These are phyloP conservation scores for Cyclocybe cylindracea DNA, from an alignment of 768 basidiomycete species.

Conservation along the genomic window DNA sequence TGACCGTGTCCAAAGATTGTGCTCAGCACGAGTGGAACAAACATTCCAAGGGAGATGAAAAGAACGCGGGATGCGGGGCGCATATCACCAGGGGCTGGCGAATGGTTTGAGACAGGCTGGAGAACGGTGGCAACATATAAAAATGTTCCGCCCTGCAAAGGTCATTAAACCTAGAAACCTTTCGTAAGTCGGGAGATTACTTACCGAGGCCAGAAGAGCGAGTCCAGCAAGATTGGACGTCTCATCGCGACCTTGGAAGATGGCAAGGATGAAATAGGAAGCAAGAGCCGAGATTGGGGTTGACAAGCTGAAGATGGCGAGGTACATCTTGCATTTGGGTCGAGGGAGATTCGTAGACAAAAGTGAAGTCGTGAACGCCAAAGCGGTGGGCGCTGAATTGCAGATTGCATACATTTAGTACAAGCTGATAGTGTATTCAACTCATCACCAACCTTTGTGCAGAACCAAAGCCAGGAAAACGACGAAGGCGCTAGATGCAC, in stretches of 20 bases:
- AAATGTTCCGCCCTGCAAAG: conserved; percentile 82
- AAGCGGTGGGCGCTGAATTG: conserved; percentile 78
- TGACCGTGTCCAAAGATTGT: conserved; percentile 65
- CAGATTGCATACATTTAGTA: not conserved
- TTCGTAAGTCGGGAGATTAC: conserved; percentile 21
- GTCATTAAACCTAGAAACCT: not conserved
- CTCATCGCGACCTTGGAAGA: conserved; percentile 45
- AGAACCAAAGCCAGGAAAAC: conserved; percentile 90
- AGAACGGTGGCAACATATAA: conserved; percentile 91
- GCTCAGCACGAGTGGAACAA: conserved; percentile 65
- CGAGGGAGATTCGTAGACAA: conserved; percentile 74
- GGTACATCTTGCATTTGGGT: conserved; percentile 67
- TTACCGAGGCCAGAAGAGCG: conserved; percentile 82
- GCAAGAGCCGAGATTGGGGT: conserved; percentile 82
- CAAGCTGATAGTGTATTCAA: not conserved
- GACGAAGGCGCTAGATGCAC: conserved; percentile 51
- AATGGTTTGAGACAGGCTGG: conserved; percentile 67
- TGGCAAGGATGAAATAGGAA: conserved; percentile 69
- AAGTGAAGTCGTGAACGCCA: conserved; percentile 86
- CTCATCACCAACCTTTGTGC: conserved; percentile 71
- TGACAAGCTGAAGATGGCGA: conserved; percentile 78
- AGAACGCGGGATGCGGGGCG: conserved; percentile 45
- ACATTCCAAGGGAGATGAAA: conserved; percentile 68
- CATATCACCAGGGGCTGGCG: conserved; percentile 40
- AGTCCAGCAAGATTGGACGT: conserved; percentile 64